Evolutionary conservation across 2,329 filamentous ascomycete species (phyloP).

Genomic region (Neophaeococcomyces aloes): DNA sequence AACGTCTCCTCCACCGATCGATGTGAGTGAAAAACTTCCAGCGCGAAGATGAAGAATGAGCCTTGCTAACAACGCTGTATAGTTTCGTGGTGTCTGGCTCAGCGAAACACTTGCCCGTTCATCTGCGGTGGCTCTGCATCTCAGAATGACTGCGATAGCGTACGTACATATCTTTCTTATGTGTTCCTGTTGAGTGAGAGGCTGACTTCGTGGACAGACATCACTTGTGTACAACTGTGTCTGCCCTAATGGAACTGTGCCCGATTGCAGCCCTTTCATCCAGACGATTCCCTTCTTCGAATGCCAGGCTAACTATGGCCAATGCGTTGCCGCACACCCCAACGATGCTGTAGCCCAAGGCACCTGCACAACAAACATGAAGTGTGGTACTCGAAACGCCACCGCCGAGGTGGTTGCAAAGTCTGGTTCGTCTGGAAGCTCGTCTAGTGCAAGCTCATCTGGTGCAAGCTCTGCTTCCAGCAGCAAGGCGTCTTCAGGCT

Average conservation of each 20-base stretch:
- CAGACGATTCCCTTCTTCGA: slow-evolving; percentile 51
- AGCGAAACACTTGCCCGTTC: slow-evolving; percentile 49
- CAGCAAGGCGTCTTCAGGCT: slow-evolving; percentile 26
- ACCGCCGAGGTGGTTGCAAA: slow-evolving; percentile 25
- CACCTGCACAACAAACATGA: slow-evolving; percentile 37
- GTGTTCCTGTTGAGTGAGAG: slow-evolving; percentile 9
- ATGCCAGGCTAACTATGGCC: slow-evolving; percentile 43
- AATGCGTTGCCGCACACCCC: slow-evolving; percentile 39
- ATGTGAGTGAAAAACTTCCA: slow-evolving; percentile 16
- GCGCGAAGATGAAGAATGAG: background rate
- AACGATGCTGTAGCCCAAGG: slow-evolving; percentile 37
- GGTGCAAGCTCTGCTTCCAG: slow-evolving; percentile 25
- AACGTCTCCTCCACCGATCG: slow-evolving; percentile 11
- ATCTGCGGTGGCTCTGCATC: slow-evolving; percentile 45
- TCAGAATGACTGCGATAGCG: slow-evolving; percentile 46
- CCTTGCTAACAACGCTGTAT: slow-evolving; percentile 6
- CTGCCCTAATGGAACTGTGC: slow-evolving; percentile 45
- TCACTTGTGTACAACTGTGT: slow-evolving; percentile 47
- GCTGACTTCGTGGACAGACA: slow-evolving; percentile 26
- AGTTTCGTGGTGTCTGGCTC: slow-evolving; percentile 48
- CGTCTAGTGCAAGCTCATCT: slow-evolving; percentile 25
- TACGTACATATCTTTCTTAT: slow-evolving; percentile 31
- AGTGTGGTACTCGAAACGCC: slow-evolving; percentile 45
- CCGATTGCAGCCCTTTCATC: slow-evolving; percentile 46
- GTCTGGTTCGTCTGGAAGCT: slow-evolving; percentile 25